Evolutionary conservation across 2,329 filamentous ascomycete species (phyloP), one percentile per base, ranked within the genome.

Genomic region (Colletotrichum shisoi): DNA sequence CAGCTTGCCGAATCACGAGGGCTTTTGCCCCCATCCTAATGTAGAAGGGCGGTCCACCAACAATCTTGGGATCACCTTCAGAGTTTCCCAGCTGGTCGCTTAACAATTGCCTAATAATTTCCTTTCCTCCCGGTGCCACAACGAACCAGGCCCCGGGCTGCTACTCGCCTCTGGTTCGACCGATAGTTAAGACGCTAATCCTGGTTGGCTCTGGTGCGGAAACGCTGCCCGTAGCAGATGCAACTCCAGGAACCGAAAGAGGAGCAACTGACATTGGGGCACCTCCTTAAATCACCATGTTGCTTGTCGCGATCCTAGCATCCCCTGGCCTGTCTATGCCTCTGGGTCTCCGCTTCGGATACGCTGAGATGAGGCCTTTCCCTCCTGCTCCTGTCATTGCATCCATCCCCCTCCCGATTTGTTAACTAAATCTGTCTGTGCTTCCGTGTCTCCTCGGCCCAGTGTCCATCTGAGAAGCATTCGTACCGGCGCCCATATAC

Each of bases 201-300:
- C 63, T 31, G 39, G 57, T 67, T 39, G 62, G 53, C 46, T 48
- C 51, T 67, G 66, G 66, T 67, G 66, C 40, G 62, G 62, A 67
- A 68, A 67, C 62, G 66, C 62, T 62, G 63, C 40, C 63, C 57
- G 66, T 68, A 57, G 66, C 62, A 67, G 62, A 62, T 56, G 61
- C 54, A 49, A 57, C 62, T 67, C 57, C 62, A 57, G 53, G 63
- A 64, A 48, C 54, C 63, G 42, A 49, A 49, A 67, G 61, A 64
- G 64, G 64, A 67, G 61, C 37, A 59, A 21, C 42, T 62, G 62
- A 67, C 62, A 62, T 67, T 68, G 66, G 66, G 66, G 66, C 66
- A 57, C 51, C 66, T 62, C 66, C 66, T 68, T 68, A 62, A 68
- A 68, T 67, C 62, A 67, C 51, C 57, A 62, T 58, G 57, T 52